These are phyloP conservation scores for Centrapalus pauciflorus DNA, from an alignment of 129 eudicot genomes.

Conservation along the genomic window DNA sequence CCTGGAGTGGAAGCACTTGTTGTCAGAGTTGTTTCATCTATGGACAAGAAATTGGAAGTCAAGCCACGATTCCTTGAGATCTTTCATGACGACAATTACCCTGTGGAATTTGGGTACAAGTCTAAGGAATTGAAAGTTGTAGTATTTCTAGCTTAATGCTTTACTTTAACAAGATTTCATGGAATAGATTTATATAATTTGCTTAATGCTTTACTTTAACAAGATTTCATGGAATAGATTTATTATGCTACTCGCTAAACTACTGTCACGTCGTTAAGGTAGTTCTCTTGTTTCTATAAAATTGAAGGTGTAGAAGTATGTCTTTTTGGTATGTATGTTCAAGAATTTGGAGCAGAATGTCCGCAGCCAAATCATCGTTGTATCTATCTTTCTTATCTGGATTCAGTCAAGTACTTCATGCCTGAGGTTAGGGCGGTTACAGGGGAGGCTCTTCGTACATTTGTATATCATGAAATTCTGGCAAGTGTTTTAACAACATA, in stretches of 20 bases:
- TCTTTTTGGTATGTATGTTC: constrained; percentile 98
- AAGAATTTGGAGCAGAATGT: constrained; percentile 96
- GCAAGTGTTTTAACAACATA: constrained; percentile 24
- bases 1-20: constrained; percentile 95
- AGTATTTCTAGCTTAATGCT: background rate
- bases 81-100: constrained; percentile 78
- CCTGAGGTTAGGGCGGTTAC: constrained; percentile 87
- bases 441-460: constrained; percentile 98
- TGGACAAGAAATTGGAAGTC: constrained; percentile 95
- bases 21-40: constrained; percentile 91
- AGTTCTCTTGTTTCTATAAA: constrained; percentile 82
- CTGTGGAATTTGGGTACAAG: constrained; percentile 79
- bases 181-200: background rate
- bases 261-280: constrained; percentile 46
- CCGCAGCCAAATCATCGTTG: constrained; percentile 94
- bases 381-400: constrained; percentile 92
- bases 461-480: constrained; percentile 98
- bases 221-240: too few species aligned
- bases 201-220: background rate
- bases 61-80: constrained; percentile 83
- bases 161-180: background rate
- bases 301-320: constrained; percentile 99
- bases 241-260: constrained; percentile 3
- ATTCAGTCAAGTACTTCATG: constrained; percentile 92
- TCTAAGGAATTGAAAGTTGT: constrained; percentile 57